phyloP scores from a whole-genome alignment of 371 early-diverging fungal species.

The Mortierella sp. region DNA sequence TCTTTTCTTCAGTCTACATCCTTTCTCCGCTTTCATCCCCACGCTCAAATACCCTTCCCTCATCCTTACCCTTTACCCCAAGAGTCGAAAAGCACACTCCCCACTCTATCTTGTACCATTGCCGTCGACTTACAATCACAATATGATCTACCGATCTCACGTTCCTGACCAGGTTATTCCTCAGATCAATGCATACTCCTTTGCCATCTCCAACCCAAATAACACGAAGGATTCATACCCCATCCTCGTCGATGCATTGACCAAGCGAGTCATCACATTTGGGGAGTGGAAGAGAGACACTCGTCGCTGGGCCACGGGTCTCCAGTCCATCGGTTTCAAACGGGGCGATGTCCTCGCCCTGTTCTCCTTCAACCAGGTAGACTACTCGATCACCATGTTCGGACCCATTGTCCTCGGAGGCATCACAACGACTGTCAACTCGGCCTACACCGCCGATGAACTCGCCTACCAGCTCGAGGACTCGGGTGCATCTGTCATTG shows the following conservation, averaged over 20 bases:
- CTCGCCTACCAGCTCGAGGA: conserved; percentile 79
- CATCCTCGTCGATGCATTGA: conserved; percentile 67
- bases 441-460: conserved; percentile 80
- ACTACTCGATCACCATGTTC: conserved; percentile 63
- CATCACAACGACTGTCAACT: conserved; percentile 78
- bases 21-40: too few species aligned
- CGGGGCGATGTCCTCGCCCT: conserved; percentile 77
- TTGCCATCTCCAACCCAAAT: conserved; percentile 41
- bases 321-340: conserved; percentile 70
- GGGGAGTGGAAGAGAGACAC: conserved; percentile 65
- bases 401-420: conserved; percentile 72
- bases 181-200: conserved; percentile 43
- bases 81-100: too few species aligned
- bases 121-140: too few species aligned
- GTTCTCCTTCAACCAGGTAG: conserved; percentile 77
- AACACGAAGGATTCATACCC: conserved; percentile 53
- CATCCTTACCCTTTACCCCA: too few species aligned
- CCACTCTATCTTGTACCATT: too few species aligned
- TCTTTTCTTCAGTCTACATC: too few species aligned
- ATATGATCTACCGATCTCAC: conserved; percentile 25
- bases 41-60: too few species aligned
- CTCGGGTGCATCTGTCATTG: conserved; percentile 71
- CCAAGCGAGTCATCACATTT: conserved; percentile 66
- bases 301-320: conserved; percentile 73
- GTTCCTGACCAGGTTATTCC: conserved; percentile 38